Evolutionary conservation across 352 stramenopile genomes (phyloP).

Genomic region (Phytophthora ramorum): DNA sequence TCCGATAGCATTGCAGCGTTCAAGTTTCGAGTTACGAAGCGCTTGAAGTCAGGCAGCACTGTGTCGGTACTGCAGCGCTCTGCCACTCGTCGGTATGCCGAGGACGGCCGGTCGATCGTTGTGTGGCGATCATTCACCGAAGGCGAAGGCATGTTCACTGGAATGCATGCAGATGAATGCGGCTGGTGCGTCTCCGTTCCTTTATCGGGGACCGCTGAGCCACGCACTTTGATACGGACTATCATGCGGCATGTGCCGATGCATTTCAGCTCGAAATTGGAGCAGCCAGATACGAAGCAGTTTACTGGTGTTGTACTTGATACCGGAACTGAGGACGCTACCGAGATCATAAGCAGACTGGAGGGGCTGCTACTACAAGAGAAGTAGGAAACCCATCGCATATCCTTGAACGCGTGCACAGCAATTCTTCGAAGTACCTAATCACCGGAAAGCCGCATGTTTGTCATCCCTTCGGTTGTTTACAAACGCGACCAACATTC

Average conservation of each 20-base stretch:
- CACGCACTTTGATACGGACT: slow-evolving; percentile 10
- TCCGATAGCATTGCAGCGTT: slow-evolving; percentile 16
- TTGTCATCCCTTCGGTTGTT: background rate
- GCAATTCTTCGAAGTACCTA: background rate
- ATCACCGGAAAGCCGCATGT: too few relatives aligned
- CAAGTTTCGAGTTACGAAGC: slow-evolving; percentile 21
- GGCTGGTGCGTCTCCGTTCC: slow-evolving; percentile 20
- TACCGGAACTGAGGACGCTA: slow-evolving; percentile 12
- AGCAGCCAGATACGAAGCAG: background rate
- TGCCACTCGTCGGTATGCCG: slow-evolving; percentile 11
- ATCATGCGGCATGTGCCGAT: slow-evolving; percentile 28
- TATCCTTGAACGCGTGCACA: background rate
- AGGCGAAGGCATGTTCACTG: slow-evolving; percentile 23
- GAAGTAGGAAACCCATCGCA: slow-evolving; percentile 5
- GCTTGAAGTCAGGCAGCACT: slow-evolving; percentile 16
- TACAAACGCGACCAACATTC: background rate
- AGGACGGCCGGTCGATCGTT: slow-evolving; percentile 5
- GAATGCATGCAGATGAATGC: slow-evolving; percentile 31
- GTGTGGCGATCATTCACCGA: slow-evolving; percentile 25
- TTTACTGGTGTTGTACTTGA: slow-evolving; percentile 26
- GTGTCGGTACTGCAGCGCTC: slow-evolving; percentile 19
- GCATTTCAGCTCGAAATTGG: slow-evolving; percentile 17
- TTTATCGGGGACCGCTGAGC: background rate
- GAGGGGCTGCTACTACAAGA: slow-evolving; percentile 25
- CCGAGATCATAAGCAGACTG: slow-evolving; percentile 21